Evolutionary conservation across 768 basidiomycete species (phyloP).

Genomic region (Rhizopogon rudus): DNA sequence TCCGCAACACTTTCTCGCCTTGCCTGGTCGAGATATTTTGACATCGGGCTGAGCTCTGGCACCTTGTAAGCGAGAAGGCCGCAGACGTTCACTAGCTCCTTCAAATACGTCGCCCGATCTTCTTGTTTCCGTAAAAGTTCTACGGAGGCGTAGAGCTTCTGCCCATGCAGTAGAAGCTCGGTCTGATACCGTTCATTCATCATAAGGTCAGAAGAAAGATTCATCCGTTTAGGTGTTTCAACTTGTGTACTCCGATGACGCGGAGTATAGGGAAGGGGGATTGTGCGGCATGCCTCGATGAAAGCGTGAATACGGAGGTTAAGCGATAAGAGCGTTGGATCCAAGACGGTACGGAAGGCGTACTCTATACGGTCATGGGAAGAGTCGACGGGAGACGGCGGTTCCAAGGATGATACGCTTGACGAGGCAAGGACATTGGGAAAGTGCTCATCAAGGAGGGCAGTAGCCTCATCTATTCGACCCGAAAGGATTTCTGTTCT

Average conservation of each 20-base stretch:
- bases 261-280: conserved; percentile 48
- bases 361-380: conserved; percentile 39
- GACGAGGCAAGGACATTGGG: conserved; percentile 56
- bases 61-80: conserved; percentile 80
- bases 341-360: conserved; percentile 55
- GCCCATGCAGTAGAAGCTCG: conserved; percentile 49
- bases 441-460: conserved; percentile 65
- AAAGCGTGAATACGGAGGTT: conserved; percentile 88
- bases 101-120: conserved; percentile 57
- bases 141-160: conserved; percentile 63
- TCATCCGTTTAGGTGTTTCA: conserved; percentile 6
- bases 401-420: conserved; percentile 2
- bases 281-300: conserved; percentile 77
- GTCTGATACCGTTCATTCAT: conserved; percentile 37
- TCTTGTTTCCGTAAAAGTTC: conserved; percentile 47
- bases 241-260: conserved; percentile 8
- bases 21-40: conserved; percentile 69
- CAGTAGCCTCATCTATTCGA: conserved; percentile 65
- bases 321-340: conserved; percentile 71
- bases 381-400: conserved; percentile 15
- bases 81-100: conserved; percentile 70
- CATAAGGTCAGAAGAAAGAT: conserved; percentile 18
- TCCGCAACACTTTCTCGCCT: conserved; percentile 81
- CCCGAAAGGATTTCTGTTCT: conserved; percentile 67
- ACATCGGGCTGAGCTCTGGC: conserved; percentile 72